phyloP scores from a whole-genome alignment of 495 filamentous ascomycete species.

The Lasiosphaeria hispida region DNA sequence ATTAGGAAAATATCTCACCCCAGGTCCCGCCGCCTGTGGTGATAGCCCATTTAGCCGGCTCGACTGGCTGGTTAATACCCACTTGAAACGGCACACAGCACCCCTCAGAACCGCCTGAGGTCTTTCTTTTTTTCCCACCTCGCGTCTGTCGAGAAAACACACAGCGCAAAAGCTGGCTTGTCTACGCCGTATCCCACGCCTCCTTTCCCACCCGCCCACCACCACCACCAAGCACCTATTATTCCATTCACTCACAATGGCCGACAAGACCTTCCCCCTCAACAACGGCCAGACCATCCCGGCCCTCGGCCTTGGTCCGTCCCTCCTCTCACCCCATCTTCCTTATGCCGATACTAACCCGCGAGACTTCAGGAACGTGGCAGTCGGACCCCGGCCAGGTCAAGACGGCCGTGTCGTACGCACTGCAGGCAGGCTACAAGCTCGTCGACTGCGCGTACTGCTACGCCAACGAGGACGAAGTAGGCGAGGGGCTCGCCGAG shows the following conservation, averaged over 20 bases:
- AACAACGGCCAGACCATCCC: conserved; percentile 77
- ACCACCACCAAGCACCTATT: background rate
- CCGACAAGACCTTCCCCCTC: conserved; percentile 59
- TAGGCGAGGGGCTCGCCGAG: conserved; percentile 54
- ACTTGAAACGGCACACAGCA: background rate
- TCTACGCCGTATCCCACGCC: no score
- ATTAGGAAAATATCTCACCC: background rate
- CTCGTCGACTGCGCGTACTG: conserved; percentile 61
- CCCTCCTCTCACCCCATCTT: conserved; percentile 3
- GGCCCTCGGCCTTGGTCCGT: conserved; percentile 68
- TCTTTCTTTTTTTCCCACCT: background rate
- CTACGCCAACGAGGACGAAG: conserved; percentile 59
- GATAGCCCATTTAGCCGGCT: conserved; percentile 6
- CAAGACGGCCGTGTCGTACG: conserved; percentile 50
- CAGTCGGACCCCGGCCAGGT: conserved; percentile 66
- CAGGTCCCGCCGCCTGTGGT: background rate
- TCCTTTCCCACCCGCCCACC: background rate
- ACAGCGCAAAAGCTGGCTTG: background rate
- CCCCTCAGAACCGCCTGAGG: background rate
- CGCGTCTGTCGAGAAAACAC: background rate
- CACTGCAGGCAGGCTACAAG: conserved; percentile 61
- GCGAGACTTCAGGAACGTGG: conserved; percentile 59
- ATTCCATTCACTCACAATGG: conserved; percentile 33
- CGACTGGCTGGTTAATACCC: conserved; percentile 1
- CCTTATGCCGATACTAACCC: background rate